Percentiles rank a stretch among this genome's conserved stretches.
These are phyloP conservation scores for Fusarium longipes DNA, from an alignment of 2,329 filamentous ascomycete genomes.

Conservation along the genomic window DNA sequence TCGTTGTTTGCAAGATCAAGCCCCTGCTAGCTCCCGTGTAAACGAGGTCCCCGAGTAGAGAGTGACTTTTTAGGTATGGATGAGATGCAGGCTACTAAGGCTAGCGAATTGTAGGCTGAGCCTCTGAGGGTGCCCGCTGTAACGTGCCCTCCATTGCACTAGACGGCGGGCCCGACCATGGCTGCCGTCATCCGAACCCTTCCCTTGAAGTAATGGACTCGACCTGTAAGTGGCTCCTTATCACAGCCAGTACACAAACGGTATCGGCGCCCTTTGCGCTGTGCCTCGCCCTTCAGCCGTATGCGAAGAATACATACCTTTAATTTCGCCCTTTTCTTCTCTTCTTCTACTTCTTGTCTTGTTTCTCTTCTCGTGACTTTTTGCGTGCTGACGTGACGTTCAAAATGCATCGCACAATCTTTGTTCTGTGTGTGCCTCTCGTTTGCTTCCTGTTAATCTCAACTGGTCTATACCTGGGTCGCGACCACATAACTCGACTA, in stretches of 20 bases:
- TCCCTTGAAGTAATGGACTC: constrained; percentile 14
- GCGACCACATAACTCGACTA: constrained; percentile 38
- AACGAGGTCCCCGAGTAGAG: constrained; percentile 24
- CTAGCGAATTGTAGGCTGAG: constrained; percentile 12
- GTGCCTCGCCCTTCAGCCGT: constrained; percentile 26
- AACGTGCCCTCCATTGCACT: constrained; percentile 14
- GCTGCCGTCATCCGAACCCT: constrained; percentile 28
- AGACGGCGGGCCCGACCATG: constrained; percentile 10
- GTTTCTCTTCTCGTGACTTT: neutral
- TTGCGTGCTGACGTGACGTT: constrained; percentile 1
- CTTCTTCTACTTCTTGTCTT: neutral
- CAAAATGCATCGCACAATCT: constrained; percentile 38
- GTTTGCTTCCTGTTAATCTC: constrained; percentile 35
- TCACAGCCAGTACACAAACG: neutral
- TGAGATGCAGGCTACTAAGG: neutral
- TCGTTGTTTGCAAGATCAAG: neutral
- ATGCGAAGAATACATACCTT: constrained; percentile 8
- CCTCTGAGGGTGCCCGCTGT: constrained; percentile 10
- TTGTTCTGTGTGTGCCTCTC: constrained; percentile 34
- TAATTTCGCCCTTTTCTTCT: neutral
- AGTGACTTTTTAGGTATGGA: neutral
- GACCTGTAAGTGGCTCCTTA: neutral
- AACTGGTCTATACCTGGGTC: constrained; percentile 38
- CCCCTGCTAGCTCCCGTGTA: constrained; percentile 31
- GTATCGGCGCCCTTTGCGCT: constrained; percentile 1